Evolutionary conservation across 225 moss, liverwort and hornwort genomes (phyloP), one percentile per base, ranked within the genome.

Genomic region (Rhytidiadelphus loreus): DNA sequence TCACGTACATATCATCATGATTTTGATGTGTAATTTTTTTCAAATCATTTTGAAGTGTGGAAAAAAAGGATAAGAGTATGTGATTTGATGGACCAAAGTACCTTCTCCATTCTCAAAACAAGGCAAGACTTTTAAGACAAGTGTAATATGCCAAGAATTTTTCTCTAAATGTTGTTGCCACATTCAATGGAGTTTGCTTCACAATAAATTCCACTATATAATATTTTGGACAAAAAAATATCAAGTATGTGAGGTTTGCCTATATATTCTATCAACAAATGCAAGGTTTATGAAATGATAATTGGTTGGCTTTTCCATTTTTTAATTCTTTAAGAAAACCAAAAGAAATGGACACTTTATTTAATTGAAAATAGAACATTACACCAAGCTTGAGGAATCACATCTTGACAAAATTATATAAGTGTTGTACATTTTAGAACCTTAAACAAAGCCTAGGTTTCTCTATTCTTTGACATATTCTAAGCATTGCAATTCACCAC

Each of bases 341-440:
- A n/a, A n/a, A n/a, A 39, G 22, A 2, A n/a, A 6, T 12, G 2
- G 10, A n/a, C 4, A n/a, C 2, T 7, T 23, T 39, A n/a, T n/a
- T 39, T 7, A 2, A n/a, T 2, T 23, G 0, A 21, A 37, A 37
- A 66, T 21, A 66, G n/a, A 66, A 35, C 10, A 35, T 21, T 2
- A 7, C 5, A 37, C 13, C 1, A 2, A 68, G 22, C 22, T n/a
- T 12, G 23, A 22, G 2, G 11, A 66, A 66, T 12, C 4, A 66
- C 6, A 66, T 66, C 12, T 39, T 6, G 2, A 5, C 4, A 33
- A 33, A 64, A 64, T 35, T 64, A 9, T 64, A 5, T 35, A 33
- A 32, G 3, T 37, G 7, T 4, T 68, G 23, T 69, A 7, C 4
- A 69, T 39, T 69, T 39, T 4, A 23, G 0, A 39, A 39, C 13